Evolutionary conservation across 2,329 filamentous ascomycete species (phyloP).

Genomic region (Ophiostoma piceae): DNA sequence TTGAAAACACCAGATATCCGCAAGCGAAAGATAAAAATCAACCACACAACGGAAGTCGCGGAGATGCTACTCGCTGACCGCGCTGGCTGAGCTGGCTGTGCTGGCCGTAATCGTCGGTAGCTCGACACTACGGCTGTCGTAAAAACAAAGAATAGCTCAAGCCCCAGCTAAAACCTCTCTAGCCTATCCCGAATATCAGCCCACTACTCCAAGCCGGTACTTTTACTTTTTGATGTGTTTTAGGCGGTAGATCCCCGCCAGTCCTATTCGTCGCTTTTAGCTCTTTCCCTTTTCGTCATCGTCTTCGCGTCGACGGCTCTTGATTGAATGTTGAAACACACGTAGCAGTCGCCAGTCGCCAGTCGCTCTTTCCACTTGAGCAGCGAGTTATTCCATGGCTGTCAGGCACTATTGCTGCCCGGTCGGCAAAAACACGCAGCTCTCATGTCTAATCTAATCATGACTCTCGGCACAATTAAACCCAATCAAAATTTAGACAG

Average conservation of each 20-base stretch:
- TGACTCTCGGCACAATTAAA: no score
- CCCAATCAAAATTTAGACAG: neutral
- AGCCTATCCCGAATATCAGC: neutral
- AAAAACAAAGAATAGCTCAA: neutral
- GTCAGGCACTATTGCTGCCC: neutral
- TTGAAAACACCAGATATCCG: neutral
- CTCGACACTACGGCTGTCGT: neutral
- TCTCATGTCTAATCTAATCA: neutral
- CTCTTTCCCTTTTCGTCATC: constrained; percentile 1
- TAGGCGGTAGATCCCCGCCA: neutral
- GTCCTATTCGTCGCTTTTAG: neutral
- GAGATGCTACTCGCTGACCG: neutral
- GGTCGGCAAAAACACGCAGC: neutral
- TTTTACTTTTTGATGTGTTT: constrained; percentile 10
- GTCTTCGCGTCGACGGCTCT: neutral
- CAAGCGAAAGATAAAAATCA: neutral
- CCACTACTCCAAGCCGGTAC: constrained; percentile 7
- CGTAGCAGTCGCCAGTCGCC: neutral
- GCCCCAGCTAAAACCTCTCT: neutral
- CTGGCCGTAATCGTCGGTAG: neutral
- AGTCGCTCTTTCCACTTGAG: neutral
- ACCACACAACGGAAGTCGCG: neutral
- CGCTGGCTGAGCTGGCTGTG: neutral
- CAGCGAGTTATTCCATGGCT: neutral
- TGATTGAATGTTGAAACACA: neutral